These are phyloP conservation scores for Glycyrrhiza uralensis DNA, from an alignment of 306 rosid genomes.

Conservation along the genomic window DNA sequence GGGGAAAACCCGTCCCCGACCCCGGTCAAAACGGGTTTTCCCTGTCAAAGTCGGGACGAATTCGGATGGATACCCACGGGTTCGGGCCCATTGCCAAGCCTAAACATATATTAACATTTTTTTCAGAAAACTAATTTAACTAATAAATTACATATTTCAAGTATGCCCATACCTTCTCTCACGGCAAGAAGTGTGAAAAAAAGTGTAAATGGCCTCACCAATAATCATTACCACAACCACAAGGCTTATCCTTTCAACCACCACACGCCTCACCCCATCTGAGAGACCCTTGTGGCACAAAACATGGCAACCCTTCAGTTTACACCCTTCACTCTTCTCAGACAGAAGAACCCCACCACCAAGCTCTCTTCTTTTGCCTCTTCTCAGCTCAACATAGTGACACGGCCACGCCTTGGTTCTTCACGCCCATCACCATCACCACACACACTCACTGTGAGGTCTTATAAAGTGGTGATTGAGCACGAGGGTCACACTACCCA, in stretches of 20 bases:
- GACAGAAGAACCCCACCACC: conserved; percentile 38
- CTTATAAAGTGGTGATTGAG: conserved; percentile 82
- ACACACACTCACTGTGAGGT: conserved; percentile 28
- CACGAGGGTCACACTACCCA: conserved; percentile 59
- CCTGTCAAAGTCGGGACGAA: no score
- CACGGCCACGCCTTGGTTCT: conserved; percentile 9
- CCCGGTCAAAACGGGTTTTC: no score
- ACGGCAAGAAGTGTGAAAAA: not conserved
- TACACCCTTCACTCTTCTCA: conserved; percentile 36
- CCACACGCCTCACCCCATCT: conserved; percentile 23
- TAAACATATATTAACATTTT: no score
- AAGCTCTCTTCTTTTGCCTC: conserved; percentile 26
- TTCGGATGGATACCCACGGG: no score
- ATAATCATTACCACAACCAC: not conserved
- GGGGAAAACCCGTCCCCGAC: no score
- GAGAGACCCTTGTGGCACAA: not conserved
- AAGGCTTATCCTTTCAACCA: conserved; percentile 44
- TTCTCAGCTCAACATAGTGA: conserved; percentile 36
- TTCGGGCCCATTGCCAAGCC: no score
- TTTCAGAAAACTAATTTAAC: not conserved
- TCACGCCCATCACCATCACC: conserved; percentile 8
- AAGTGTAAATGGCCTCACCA: not conserved
- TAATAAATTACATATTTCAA: not conserved
- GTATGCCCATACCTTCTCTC: no score
- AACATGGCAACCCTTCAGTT: conserved; percentile 63